A percentile compares a stretch with the other conserved stretches of the same genome.
Evolutionary conservation across 169 alveolate species (phyloP).

Genomic region (Babesia caballi): DNA sequence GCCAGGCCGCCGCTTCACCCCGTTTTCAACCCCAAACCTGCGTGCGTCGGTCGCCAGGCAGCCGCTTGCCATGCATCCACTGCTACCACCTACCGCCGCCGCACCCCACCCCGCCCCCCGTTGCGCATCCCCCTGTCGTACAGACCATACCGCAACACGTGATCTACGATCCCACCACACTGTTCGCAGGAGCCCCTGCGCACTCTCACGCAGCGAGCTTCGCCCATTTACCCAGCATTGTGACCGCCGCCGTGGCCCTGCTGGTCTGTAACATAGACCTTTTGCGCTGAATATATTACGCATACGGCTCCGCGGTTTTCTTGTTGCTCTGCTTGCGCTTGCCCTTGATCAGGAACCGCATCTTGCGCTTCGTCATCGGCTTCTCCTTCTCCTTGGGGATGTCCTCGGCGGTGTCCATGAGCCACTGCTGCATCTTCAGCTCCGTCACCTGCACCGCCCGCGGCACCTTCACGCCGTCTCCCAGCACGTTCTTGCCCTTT

Average conservation of each 20-base stretch:
- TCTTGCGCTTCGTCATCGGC: conserved; percentile 58
- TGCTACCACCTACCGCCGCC: neutral
- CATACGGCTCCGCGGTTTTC: neutral
- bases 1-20: neutral
- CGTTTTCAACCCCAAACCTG: neutral
- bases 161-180: neutral
- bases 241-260: neutral
- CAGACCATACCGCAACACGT: conserved; percentile 9
- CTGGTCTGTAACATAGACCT: neutral
- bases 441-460: conserved; percentile 21
- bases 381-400: conserved; percentile 13
- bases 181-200: neutral
- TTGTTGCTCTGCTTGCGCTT: conserved; percentile 26
- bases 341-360: conserved; percentile 65
- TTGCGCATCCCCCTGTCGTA: neutral
- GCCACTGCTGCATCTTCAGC: conserved; percentile 52
- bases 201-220: neutral
- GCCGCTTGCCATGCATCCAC: neutral
- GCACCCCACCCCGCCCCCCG: neutral
- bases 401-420: conserved; percentile 20
- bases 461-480: conserved; percentile 2
- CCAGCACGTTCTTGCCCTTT: neutral
- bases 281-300: neutral
- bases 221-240: neutral
- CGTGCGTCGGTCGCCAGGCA: neutral